Conservation (phyloP, 805 yeast genomes). For the Peterozyma toletana region DNA sequence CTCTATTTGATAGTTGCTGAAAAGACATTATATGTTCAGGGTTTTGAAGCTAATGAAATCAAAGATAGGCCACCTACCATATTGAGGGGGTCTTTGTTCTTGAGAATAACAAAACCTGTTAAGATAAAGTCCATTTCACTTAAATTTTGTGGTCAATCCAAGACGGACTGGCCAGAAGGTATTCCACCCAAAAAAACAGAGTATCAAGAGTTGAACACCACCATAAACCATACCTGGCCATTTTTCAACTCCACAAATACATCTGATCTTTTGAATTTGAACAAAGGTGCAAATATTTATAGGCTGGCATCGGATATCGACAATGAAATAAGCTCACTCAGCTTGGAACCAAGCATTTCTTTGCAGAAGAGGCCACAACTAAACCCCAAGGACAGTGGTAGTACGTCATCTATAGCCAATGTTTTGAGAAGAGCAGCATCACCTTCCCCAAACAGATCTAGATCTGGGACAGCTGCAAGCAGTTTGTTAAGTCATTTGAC, state of each 20-base stretch:
- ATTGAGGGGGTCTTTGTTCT: conserved; percentile 69
- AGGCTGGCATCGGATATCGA: conserved; percentile 20
- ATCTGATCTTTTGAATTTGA: conserved; percentile 14
- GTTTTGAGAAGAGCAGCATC: conserved; percentile 19
- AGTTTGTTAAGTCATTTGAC: conserved; percentile 6
- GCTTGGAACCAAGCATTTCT: conserved; percentile 23
- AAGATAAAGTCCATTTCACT: conserved; percentile 60
- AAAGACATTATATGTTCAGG: conserved; percentile 72
- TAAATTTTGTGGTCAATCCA: conserved; percentile 56
- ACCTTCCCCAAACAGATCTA: conserved; percentile 13
- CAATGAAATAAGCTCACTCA: conserved; percentile 27
- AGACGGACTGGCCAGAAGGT: conserved; percentile 98
- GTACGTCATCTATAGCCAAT: conserved; percentile 17
- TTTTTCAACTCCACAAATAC: conserved; percentile 46
- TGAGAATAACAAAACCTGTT: conserved; percentile 65
- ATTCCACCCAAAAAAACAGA: conserved; percentile 82
- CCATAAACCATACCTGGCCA: conserved; percentile 86
- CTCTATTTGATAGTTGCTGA: conserved; percentile 75
- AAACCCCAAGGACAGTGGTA: conserved; percentile 12
- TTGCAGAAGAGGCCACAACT: not conserved
- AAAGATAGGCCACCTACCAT: conserved; percentile 67
- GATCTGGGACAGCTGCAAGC: conserved; percentile 5
- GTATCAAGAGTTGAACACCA: conserved; percentile 54
- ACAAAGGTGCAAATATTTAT: conserved; percentile 38
- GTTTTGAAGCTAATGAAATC: conserved; percentile 63